Percentiles rank a stretch among this genome's conserved stretches.
Conservation (phyloP, 306 rosid genomes). For the Pyrus betulifolia region DNA sequence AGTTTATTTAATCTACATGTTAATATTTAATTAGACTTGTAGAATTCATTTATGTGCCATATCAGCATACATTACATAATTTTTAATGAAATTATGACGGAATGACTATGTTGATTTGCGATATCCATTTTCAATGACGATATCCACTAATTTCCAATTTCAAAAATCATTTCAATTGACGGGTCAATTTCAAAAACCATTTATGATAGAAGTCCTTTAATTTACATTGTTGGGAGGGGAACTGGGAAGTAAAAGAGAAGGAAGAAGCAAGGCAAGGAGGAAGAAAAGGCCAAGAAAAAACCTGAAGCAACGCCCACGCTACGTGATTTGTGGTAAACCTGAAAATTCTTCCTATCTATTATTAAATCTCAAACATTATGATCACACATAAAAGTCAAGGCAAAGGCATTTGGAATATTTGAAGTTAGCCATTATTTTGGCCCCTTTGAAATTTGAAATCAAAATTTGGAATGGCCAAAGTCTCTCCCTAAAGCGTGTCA, state of each 20-base stretch:
- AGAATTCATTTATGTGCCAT: no score
- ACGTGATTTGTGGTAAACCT: neutral
- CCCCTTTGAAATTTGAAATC: neutral
- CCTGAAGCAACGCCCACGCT: neutral
- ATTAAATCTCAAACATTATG: neutral
- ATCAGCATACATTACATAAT: no score
- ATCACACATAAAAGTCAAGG: neutral
- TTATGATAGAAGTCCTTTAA: no score
- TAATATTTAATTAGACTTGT: no score
- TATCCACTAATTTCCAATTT: no score
- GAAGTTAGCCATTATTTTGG: neutral
- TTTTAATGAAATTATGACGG: no score
- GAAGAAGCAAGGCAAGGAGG: no score
- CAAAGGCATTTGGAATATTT: neutral
- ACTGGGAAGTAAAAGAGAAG: neutral
- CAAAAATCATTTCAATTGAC: no score
- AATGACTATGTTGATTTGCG: no score
- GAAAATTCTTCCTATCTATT: neutral
- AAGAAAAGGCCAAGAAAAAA: neutral
- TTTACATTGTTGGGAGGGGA: no score
- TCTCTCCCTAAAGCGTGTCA: slow-evolving; percentile 1
- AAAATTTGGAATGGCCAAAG: neutral
- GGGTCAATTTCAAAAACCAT: no score
- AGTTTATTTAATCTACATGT: neutral
- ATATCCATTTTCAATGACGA: rapidly evolving